Evolutionary conservation across 2,329 filamentous ascomycete species (phyloP), one percentile per base, ranked within the genome.

Genomic region (Ophiocordyceps polyrhachis-furcata): DNA sequence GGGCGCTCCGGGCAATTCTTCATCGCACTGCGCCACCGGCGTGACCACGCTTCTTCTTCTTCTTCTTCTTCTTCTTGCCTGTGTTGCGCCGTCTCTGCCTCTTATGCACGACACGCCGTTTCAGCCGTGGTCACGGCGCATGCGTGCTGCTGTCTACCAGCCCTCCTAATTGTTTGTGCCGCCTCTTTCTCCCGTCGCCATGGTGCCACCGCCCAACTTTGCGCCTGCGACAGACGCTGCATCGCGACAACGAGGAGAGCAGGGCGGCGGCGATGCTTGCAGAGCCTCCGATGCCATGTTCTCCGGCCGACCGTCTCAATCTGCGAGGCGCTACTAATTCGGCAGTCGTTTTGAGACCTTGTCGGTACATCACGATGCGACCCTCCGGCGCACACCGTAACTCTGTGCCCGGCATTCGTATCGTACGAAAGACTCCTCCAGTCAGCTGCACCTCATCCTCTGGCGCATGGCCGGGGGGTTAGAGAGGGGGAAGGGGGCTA

Each of bases 311-410:
- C 15, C 32, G 32, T 37, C 32, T 37, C 15, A 9, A n/a, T 6
- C 15, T 17, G 32, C 32, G n/a, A n/a, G 15, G 14, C 14, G 15
- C 17, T 20, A 20, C 21, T 6, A 6, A 23, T 40, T 12, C 37
- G 37, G 17, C 17, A n/a, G 37, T 29, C 23, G 37, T 29, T 20
- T 28, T 40, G 32, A 31, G 43, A 40, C 35, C 15, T n/a, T 23
- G 31, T 12, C 23, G 14, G 15, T 43, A 12, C 15, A 5, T 38
- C 21, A 17, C 44, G 32, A 46, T 40, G 25, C 5, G 37, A 40
- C 35, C 25, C 25, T 37, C 43, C 31, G 35, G 20, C 42, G 17
- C 44, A 43, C 44, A 45, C 46, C 43, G 40, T 46, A 43, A 46
- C 25, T 46, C 31, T 41, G 44, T 43, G 44, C 40, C 25, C 42